Percentiles rank a stretch among this genome's conserved stretches.
Conservation (phyloP, 352 stramenopile species). For the Pythium dissimile region DNA sequence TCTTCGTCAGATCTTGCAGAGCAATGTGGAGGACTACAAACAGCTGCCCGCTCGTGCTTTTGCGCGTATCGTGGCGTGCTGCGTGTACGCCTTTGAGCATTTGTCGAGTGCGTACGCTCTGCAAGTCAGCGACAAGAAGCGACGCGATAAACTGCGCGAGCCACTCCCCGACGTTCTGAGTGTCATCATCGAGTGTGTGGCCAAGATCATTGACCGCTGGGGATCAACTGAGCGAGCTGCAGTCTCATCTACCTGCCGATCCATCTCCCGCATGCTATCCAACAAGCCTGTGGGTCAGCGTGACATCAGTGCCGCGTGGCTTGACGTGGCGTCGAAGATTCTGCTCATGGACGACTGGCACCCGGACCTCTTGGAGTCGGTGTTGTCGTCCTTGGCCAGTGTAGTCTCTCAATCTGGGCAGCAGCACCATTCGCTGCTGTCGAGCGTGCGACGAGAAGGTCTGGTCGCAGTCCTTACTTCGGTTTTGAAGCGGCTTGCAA, state of each 20-base stretch:
- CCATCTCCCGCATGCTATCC: neutral
- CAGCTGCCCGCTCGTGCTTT: slow-evolving; percentile 23
- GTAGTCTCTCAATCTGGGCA: neutral
- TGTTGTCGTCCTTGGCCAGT: neutral
- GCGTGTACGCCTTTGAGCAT: slow-evolving; percentile 25
- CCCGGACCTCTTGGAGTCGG: neutral
- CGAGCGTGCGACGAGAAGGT: neutral
- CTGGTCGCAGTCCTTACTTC: neutral
- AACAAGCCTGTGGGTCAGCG: neutral
- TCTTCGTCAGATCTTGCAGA: slow-evolving; percentile 23
- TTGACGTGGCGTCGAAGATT: neutral
- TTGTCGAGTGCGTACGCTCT: neutral
- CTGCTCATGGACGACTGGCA: neutral
- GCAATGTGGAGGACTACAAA: slow-evolving; percentile 23
- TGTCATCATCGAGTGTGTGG: neutral
- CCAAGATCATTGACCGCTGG: neutral
- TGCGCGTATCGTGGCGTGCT: slow-evolving; percentile 28
- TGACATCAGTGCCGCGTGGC: neutral
- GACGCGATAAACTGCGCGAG: neutral
- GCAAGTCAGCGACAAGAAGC: neutral
- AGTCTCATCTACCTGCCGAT: neutral
- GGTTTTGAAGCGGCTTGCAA: neutral
- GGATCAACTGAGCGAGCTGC: neutral
- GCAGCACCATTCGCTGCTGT: neutral
- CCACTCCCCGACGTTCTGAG: neutral